A percentile compares a stretch with the other conserved stretches of the same genome.
phyloP scores from a whole-genome alignment of 768 basidiomycete species.

The Lactarius deliciosus region DNA sequence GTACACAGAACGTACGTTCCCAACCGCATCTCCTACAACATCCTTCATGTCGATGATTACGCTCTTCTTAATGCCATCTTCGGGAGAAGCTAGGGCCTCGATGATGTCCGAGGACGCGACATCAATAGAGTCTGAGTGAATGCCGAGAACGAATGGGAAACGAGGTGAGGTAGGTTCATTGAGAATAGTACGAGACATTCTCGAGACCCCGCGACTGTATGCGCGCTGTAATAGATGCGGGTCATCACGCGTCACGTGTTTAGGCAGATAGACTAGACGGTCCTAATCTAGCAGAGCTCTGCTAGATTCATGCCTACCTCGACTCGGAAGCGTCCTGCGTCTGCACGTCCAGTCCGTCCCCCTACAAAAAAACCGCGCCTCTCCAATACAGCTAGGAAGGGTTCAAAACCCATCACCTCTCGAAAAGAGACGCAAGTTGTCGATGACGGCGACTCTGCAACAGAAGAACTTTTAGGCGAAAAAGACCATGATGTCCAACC shows the following conservation, averaged over 20 bases:
- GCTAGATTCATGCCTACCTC: conserved; percentile 17
- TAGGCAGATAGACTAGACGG: background rate
- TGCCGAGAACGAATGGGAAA: background rate
- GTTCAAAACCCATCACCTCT: background rate
- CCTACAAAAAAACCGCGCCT: conserved; percentile 12
- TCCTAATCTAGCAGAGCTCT: background rate
- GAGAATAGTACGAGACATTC: conserved; percentile 7
- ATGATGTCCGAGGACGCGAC: conserved; percentile 8
- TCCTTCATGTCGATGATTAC: conserved; percentile 79
- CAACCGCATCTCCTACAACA: conserved; percentile 78
- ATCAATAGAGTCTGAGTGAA: background rate
- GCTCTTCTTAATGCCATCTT: conserved; percentile 59
- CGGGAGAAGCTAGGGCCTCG: conserved; percentile 36
- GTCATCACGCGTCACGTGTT: conserved; percentile 5
- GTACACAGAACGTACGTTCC: conserved; percentile 58
- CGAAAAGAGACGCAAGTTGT: background rate
- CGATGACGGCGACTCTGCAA: conserved; percentile 8
- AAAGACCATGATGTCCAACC: conserved; percentile 35
- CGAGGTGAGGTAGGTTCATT: conserved; percentile 4
- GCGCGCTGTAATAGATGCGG: background rate
- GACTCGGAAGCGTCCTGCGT: conserved; percentile 13
- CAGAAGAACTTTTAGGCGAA: conserved; percentile 18
- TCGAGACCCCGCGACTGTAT: background rate
- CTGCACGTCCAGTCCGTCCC: background rate
- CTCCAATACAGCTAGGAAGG: background rate